Percentiles rank a stretch among this genome's conserved stretches.
phyloP scores from a whole-genome alignment of 176 grass and related monocot species.

The Oryza australiensis region DNA sequence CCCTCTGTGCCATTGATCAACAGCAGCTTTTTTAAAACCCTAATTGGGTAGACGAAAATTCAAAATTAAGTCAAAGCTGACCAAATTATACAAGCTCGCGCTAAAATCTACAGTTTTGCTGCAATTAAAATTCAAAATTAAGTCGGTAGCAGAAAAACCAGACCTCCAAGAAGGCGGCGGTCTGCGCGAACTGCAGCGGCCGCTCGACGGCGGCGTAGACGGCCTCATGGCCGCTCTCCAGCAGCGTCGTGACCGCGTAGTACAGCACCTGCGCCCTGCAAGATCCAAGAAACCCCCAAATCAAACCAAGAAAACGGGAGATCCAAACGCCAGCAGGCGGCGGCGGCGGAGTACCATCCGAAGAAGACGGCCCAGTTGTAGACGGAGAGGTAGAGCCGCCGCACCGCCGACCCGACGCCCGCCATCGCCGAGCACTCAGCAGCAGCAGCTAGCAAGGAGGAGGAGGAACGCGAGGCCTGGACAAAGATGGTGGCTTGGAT shows the following conservation, averaged over 20 bases:
- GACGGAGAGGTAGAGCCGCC: constrained; percentile 49
- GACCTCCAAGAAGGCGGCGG: constrained; percentile 55
- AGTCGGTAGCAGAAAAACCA: not conserved
- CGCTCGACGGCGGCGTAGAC: constrained; percentile 51
- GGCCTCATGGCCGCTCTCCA: constrained; percentile 30
- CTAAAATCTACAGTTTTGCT: not conserved
- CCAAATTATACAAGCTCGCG: not conserved
- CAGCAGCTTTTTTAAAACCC: not conserved
- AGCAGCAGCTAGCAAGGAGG: not conserved
- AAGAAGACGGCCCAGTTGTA: constrained; percentile 59
- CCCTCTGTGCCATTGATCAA: not conserved
- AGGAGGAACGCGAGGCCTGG: not conserved
- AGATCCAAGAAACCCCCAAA: not conserved
- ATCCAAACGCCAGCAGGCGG: not conserved
- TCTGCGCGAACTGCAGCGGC: constrained; percentile 51
- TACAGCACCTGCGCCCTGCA: constrained; percentile 55
- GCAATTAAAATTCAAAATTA: not conserved
- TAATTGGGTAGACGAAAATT: not conserved
- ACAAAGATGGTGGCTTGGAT: not conserved
- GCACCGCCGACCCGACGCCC: constrained; percentile 8
- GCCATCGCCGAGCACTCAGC: constrained; percentile 31
- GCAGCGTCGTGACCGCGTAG: constrained; percentile 25
- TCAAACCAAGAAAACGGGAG: constrained; percentile 20
- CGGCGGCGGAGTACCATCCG: constrained; percentile 39
- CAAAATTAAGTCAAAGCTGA: not conserved